phyloP scores from a whole-genome alignment of 2,329 filamentous ascomycete genomes.

The Pseudogymnoascus sp. region DNA sequence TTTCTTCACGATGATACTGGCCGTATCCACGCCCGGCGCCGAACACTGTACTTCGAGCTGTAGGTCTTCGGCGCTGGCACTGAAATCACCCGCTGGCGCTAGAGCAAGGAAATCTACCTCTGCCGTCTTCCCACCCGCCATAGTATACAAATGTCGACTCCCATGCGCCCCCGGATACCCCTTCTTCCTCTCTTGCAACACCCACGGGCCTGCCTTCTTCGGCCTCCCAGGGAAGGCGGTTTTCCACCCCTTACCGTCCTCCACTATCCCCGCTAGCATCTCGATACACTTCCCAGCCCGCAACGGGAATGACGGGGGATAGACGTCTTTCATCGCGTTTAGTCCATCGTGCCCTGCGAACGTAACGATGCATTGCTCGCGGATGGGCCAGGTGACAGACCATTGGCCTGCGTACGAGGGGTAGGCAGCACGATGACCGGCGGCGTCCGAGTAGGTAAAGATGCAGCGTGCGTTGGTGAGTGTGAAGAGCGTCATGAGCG shows the following conservation, averaged over 20 bases:
- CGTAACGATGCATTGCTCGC: conserved; percentile 15
- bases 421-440: conserved; percentile 28
- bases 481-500: conserved; percentile 12
- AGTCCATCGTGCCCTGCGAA: conserved; percentile 18
- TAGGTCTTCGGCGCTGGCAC: background rate
- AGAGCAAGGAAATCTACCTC: conserved; percentile 28
- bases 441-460: conserved; percentile 27
- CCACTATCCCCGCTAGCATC: conserved; percentile 21
- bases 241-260: conserved; percentile 14
- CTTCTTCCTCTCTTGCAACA: conserved; percentile 16
- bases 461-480: conserved; percentile 25
- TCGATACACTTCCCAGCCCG: conserved; percentile 21
- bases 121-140: conserved; percentile 26
- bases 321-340: conserved; percentile 15
- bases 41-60: conserved; percentile 20
- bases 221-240: conserved; percentile 20
- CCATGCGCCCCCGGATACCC: conserved; percentile 28
- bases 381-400: conserved; percentile 30
- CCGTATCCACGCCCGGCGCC: conserved; percentile 11
- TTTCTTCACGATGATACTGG: conserved; percentile 16
- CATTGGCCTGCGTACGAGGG: conserved; percentile 29
- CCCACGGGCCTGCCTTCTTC: conserved; percentile 14
- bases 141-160: conserved; percentile 28
- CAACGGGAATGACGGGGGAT: conserved; percentile 16
- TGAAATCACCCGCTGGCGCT: background rate